Evolutionary conservation across 2,329 filamentous ascomycete species (phyloP).

Genomic region (Pyricularia pennisetigena): DNA sequence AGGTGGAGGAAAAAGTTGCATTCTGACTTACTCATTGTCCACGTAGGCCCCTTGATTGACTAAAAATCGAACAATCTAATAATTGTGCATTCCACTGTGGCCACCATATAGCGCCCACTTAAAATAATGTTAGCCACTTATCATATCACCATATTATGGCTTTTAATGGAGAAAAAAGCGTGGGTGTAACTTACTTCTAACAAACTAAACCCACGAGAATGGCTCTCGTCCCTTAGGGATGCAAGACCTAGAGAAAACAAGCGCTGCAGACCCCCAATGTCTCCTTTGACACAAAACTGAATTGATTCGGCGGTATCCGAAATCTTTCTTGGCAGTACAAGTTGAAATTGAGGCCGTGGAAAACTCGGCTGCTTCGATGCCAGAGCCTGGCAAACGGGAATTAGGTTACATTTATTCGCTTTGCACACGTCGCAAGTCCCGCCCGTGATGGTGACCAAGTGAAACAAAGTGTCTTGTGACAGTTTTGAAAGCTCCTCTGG

Average conservation of each 20-base stretch:
- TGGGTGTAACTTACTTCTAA: neutral
- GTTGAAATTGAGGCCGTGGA: neutral
- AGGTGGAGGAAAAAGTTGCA: neutral
- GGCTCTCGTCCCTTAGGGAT: neutral
- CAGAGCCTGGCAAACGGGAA: too few relatives aligned
- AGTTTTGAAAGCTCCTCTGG: too few relatives aligned
- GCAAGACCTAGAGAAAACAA: neutral
- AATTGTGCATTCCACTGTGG: neutral
- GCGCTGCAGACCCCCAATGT: neutral
- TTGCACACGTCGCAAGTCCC: too few relatives aligned
- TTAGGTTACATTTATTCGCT: too few relatives aligned
- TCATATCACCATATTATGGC: neutral
- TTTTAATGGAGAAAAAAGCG: neutral
- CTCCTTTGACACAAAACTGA: neutral
- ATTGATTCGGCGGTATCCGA: neutral
- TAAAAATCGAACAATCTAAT: neutral
- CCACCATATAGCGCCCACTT: conserved; percentile 1
- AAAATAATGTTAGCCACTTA: neutral
- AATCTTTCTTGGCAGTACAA: neutral
- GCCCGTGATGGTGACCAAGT: too few relatives aligned
- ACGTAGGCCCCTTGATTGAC: neutral
- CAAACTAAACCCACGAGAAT: neutral
- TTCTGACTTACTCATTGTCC: neutral
- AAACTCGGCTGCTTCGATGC: too few relatives aligned
- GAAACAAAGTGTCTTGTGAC: too few relatives aligned